These are phyloP conservation scores for Mycena amicta DNA, from an alignment of 768 basidiomycete species.

Conservation along the genomic window DNA sequence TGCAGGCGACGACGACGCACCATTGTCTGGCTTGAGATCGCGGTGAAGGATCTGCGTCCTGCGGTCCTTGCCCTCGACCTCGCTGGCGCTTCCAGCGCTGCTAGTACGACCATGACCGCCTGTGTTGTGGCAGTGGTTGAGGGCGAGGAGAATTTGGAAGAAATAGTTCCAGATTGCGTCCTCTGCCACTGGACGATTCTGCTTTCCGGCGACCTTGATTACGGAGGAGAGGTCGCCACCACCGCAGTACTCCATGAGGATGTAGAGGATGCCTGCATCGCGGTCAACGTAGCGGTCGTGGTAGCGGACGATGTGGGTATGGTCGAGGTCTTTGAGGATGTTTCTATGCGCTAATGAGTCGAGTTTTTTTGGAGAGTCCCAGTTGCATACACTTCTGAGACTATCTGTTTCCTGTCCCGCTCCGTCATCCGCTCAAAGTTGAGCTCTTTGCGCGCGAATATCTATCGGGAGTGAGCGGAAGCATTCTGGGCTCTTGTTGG, in stretches of 20 bases:
- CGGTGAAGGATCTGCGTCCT: conserved; percentile 86
- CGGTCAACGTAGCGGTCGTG: conserved; percentile 91
- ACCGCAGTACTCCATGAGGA: conserved; percentile 99
- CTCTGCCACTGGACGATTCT: conserved; percentile 78
- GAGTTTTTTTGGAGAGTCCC: neutral
- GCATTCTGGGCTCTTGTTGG: conserved; percentile 22
- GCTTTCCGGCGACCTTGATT: conserved; percentile 77
- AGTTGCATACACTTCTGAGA: conserved; percentile 89
- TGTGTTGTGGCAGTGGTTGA: conserved; percentile 93
- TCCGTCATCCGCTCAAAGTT: conserved; percentile 98
- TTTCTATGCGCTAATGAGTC: conserved; percentile 56
- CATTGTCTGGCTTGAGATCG: conserved; percentile 97
- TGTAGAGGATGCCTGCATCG: conserved; percentile 88
- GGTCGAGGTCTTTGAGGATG: conserved; percentile 93
- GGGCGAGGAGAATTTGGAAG: conserved; percentile 86
- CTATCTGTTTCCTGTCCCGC: conserved; percentile 94
- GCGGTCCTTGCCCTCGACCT: conserved; percentile 50
- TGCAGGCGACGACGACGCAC: conserved; percentile 43
- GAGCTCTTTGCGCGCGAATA: conserved; percentile 91
- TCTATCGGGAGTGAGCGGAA: conserved; percentile 38
- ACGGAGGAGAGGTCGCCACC: conserved; percentile 91
- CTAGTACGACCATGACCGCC: conserved; percentile 52
- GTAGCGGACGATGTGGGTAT: conserved; percentile 96
- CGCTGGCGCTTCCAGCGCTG: conserved; percentile 38
- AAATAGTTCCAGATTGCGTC: conserved; percentile 97